A percentile compares a stretch with the other conserved stretches of the same genome.
phyloP scores from a whole-genome alignment of 176 grass and related monocot species.

The Raddia guianensis region DNA sequence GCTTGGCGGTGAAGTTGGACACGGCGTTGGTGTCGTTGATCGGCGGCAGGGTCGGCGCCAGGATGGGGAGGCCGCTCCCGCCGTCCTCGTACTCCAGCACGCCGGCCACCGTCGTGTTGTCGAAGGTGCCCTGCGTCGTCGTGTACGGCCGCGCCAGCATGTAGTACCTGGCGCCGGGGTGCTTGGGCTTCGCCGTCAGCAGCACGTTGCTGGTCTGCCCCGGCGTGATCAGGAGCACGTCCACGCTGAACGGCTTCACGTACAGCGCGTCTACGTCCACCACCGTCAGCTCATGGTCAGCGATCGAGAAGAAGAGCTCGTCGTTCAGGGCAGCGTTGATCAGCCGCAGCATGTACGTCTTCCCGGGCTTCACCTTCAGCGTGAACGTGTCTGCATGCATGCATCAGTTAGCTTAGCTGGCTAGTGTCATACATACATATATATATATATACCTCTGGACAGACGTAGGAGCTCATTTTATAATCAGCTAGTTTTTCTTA shows the following conservation, averaged over 20 bases:
- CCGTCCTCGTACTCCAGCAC: conserved; percentile 68
- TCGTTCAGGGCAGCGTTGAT: conserved; percentile 92
- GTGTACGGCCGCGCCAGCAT: conserved; percentile 66
- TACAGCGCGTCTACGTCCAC: conserved; percentile 81
- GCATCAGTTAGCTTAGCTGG: too few relatives aligned
- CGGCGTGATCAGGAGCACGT: conserved; percentile 62
- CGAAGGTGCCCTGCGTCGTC: conserved; percentile 65
- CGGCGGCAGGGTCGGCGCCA: conserved; percentile 45
- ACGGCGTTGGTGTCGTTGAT: conserved; percentile 69
- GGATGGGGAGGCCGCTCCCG: conserved; percentile 29
- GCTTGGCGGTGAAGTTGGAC: conserved; percentile 55
- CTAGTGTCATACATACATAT: too few relatives aligned
- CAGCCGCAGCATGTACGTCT: conserved; percentile 71
- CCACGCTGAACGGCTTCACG: conserved; percentile 67
- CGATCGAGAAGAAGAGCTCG: conserved; percentile 84
- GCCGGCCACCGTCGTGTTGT: conserved; percentile 83
- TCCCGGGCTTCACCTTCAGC: conserved; percentile 67
- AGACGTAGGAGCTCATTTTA: too few relatives aligned
- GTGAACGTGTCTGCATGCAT: conserved; percentile 52
- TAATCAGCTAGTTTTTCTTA: too few relatives aligned
- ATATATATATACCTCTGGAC: too few relatives aligned
- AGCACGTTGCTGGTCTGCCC: conserved; percentile 81
- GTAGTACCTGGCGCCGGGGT: conserved; percentile 51
- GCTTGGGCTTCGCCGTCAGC: conserved; percentile 36
- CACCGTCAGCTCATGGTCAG: conserved; percentile 77